Percentiles rank a stretch among this genome's conserved stretches.
Conservation (phyloP, 148 eudicot species). For the Hydrangea macrophylla region DNA sequence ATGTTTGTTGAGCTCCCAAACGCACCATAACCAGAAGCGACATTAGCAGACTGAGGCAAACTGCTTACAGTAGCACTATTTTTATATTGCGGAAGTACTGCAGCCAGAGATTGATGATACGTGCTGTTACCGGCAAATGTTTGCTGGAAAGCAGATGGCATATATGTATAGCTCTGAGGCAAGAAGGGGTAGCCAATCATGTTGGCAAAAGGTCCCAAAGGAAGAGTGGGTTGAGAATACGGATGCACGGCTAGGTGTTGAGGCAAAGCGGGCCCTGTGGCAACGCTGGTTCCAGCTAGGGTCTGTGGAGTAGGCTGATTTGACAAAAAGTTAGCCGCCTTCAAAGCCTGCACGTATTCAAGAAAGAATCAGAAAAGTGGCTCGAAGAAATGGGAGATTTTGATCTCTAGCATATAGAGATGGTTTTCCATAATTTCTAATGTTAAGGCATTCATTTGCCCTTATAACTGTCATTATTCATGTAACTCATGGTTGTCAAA, state of each 20-base stretch:
- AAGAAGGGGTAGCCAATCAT: slow-evolving; percentile 76
- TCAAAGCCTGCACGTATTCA: slow-evolving; percentile 50
- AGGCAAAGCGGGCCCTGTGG: slow-evolving; percentile 69
- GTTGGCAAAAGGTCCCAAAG: slow-evolving; percentile 65
- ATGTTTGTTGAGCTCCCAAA: slow-evolving; percentile 65
- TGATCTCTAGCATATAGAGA: background rate
- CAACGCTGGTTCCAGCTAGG: slow-evolving; percentile 44
- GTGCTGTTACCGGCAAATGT: slow-evolving; percentile 68
- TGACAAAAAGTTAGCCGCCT: slow-evolving; percentile 47
- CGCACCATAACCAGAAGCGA: slow-evolving; percentile 78
- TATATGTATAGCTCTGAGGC: slow-evolving; percentile 70
- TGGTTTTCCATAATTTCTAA: background rate
- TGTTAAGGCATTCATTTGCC: background rate
- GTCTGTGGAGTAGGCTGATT: slow-evolving; percentile 53
- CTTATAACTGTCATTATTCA: too few relatives aligned
- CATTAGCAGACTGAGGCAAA: slow-evolving; percentile 76
- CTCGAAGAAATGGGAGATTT: too few relatives aligned
- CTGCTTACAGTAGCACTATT: slow-evolving; percentile 62
- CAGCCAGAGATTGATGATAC: slow-evolving; percentile 74
- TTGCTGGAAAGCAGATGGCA: slow-evolving; percentile 89
- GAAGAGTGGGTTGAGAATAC: slow-evolving; percentile 69
- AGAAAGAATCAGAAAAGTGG: background rate
- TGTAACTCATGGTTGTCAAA: too few relatives aligned
- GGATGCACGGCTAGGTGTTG: slow-evolving; percentile 74
- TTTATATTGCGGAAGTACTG: slow-evolving; percentile 72